Base-by-base conservation (phyloP, 345 rosid species). In the Corchorus olitorius region DNA sequence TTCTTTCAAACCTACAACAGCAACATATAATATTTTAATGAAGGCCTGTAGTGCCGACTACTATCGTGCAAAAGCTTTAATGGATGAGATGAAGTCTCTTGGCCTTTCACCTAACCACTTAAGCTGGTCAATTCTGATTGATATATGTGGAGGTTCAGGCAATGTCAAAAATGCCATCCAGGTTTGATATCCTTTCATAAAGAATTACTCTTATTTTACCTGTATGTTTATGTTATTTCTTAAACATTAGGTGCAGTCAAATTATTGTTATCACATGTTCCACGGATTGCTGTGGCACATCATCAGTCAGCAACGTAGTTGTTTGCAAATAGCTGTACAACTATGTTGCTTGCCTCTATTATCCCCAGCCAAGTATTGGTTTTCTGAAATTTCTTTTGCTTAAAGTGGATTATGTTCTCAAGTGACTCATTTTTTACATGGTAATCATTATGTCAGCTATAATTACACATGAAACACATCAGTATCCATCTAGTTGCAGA, bases 61-160 rank as follows among this genome's bases (percentile, higher is more conserved):
- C 78, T 70, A 76, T 60, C 92, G 85, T 73, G 96, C 93, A 76
- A 95, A 87, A 77, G 86, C 85, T 75, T 78, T 93, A 75, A 87
- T 93, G 89, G 88, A 86, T 77, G 99, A 93, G 83, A 95, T 95
- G 99, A 87, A 84, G 81, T 77, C 81, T 74, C 70, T 78, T 62
- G 98, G 97, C 75, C 88, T 95, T 85, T 80, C 86, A 14, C 97
- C 96, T 50, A 85, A 90, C 85, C 89, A 82, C 61, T 88, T 90
- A 84, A 91, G 91, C 78, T 95, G 99, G 99, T 86, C 98, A 22
- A 91, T 87, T 78, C 86, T 95, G 86, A 95, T 95, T 22, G 87
- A 90, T 56, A 82, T 90, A 68, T 87, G 93, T 86, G 97, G 96
- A 85, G 75, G 75, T 77, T 87, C 93, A 53, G 92, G 96, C 74